Percentiles rank a stretch among this genome's conserved stretches.
Evolutionary conservation across 2,329 filamentous ascomycete genomes (phyloP).

Genomic region (Plenodomus lindquistii): DNA sequence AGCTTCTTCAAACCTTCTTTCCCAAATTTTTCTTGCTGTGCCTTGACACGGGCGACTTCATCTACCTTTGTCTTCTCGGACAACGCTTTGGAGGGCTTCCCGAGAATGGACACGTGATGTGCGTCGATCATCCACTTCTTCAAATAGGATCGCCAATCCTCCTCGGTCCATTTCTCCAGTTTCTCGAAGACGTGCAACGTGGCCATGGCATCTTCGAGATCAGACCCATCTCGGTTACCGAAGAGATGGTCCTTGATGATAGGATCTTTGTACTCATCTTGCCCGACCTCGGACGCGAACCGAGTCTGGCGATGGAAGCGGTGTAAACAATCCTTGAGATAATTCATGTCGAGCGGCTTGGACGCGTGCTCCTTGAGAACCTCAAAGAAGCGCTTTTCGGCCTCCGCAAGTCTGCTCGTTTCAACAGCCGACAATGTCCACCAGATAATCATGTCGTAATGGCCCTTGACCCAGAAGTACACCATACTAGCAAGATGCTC

Average conservation of each 20-base stretch:
- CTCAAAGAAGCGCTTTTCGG: constrained; percentile 83
- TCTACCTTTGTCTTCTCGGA: constrained; percentile 80
- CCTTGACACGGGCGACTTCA: constrained; percentile 76
- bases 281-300: constrained; percentile 79
- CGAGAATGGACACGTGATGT: constrained; percentile 83
- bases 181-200: constrained; percentile 61
- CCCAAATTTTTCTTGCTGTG: constrained; percentile 78
- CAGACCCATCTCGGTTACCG: constrained; percentile 76
- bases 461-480: constrained; percentile 75
- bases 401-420: constrained; percentile 79
- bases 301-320: constrained; percentile 81
- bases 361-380: constrained; percentile 79
- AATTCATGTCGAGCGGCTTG: constrained; percentile 84
- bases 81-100: constrained; percentile 79
- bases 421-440: constrained; percentile 85
- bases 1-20: constrained; percentile 78
- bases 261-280: constrained; percentile 78
- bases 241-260: constrained; percentile 94
- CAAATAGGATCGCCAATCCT: constrained; percentile 81
- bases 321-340: constrained; percentile 84
- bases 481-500: constrained; percentile 90
- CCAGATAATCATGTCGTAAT: constrained; percentile 82
- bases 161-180: constrained; percentile 78
- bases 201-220: constrained; percentile 46
- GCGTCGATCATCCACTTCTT: constrained; percentile 84